Conservation (phyloP, 2,329 filamentous ascomycete genomes). For the Domatiomyces globalis region DNA sequence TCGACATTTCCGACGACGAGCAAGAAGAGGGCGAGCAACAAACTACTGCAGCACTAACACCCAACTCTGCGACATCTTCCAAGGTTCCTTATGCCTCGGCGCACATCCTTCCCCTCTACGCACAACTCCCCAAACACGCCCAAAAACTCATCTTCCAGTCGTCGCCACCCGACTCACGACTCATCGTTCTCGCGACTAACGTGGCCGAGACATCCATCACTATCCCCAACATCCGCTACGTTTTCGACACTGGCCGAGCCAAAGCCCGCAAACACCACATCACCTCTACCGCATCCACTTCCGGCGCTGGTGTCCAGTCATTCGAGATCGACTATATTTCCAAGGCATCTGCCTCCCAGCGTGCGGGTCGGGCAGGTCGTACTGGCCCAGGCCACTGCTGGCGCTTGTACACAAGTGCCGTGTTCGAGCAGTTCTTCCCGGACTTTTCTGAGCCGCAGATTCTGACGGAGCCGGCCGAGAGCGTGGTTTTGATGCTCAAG, state of each 20-base stretch:
- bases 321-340: slow-evolving; percentile 95
- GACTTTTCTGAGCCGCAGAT: slow-evolving; percentile 83
- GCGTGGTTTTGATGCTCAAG: slow-evolving; percentile 84
- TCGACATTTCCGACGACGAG: slow-evolving; percentile 45
- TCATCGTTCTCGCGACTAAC: slow-evolving; percentile 87
- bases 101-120: slow-evolving; percentile 87
- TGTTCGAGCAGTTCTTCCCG: slow-evolving; percentile 75
- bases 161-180: slow-evolving; percentile 64
- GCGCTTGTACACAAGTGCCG: slow-evolving; percentile 80
- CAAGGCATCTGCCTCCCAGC: slow-evolving; percentile 86
- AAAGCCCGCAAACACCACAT: slow-evolving; percentile 86
- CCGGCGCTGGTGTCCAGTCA: slow-evolving; percentile 60
- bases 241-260: slow-evolving; percentile 83
- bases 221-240: slow-evolving; percentile 86
- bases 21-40: slow-evolving; percentile 34
- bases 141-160: slow-evolving; percentile 83
- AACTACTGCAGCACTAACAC: neutral
- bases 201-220: slow-evolving; percentile 95
- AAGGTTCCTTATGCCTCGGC: slow-evolving; percentile 51
- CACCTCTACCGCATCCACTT: slow-evolving; percentile 35
- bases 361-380: slow-evolving; percentile 84
- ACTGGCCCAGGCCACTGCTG: slow-evolving; percentile 96
- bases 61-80: slow-evolving; percentile 12
- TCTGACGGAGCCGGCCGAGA: slow-evolving; percentile 79
- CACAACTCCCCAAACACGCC: slow-evolving; percentile 75